Conservation (phyloP, 2,329 filamentous ascomycete species). For the Camillea tinctor region DNA sequence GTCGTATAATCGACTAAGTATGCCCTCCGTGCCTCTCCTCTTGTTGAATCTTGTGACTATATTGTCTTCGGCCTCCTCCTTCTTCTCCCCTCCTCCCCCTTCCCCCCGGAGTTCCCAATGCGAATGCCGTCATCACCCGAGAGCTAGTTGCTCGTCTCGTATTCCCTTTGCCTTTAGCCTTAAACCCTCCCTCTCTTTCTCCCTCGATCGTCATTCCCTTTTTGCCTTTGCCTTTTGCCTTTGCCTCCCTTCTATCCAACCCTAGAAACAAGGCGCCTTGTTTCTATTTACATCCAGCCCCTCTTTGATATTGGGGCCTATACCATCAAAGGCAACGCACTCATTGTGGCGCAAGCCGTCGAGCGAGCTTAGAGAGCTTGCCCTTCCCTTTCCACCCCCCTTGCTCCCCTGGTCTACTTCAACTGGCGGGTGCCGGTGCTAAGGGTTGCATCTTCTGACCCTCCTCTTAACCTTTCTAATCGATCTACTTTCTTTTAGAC, state of each 20-base stretch:
- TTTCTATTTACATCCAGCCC: neutral
- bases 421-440: neutral
- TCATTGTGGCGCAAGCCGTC: constrained; percentile 17
- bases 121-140: constrained; percentile 7
- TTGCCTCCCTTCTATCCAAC: constrained; percentile 4
- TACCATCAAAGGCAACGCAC: constrained; percentile 10
- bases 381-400: neutral
- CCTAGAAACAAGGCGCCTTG: neutral
- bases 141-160: constrained; percentile 3
- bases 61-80: constrained; percentile 4
- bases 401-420: constrained; percentile 2
- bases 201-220: too few species aligned
- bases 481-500: constrained; percentile 35
- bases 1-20: constrained; percentile 74
- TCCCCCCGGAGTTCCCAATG: constrained; percentile 1
- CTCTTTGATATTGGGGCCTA: neutral
- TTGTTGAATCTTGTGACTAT: constrained; percentile 8
- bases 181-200: too few species aligned
- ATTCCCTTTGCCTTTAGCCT: too few species aligned
- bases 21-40: constrained; percentile 29
- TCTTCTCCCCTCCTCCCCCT: neutral
- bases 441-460: neutral
- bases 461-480: constrained; percentile 4
- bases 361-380: neutral
- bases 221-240: constrained; percentile 9